Base-by-base conservation (phyloP, 441 rosid species). In the Lagerstroemia fauriei region DNA sequence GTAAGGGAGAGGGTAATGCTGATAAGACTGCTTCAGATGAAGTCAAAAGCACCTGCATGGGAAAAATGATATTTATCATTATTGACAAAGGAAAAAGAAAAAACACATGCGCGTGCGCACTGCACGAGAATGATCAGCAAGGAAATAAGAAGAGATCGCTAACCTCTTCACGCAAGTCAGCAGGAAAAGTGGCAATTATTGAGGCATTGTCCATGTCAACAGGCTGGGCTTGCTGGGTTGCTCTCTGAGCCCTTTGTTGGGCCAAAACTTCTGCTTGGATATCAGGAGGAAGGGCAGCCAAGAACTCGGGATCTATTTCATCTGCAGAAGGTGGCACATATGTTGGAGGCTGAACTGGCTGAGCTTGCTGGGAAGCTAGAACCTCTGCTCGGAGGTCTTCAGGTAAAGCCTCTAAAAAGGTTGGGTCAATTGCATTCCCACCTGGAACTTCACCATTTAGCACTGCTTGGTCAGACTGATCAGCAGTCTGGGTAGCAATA, bases 201-300 rank as follows among this genome's bases (percentile, higher is more conserved):
- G 99, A 95, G 85, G 98, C 98, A 81, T 94, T 97, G 86, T 97
- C 99, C 99, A 97, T 97, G 88, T 97, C 99, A 85, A 94, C 98
- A 76, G 99, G 98, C 83, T 95, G 98, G 80, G 95, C 95, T 87
- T 94, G 98, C 82, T 92, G 98, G 46, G 92, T 93, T 78, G 92
- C 90, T 89, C 98, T 89, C 85, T 95, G 98, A 65, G 94, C 97
- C 87, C 98, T 91, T 88, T 97, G 99, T 83, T 97, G 99, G 80
- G 99, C 98, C 89, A 97, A 89, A 84, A 97, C 99, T 88, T 97
- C 99, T 82, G 98, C 95, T 87, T 95, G 99, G 82, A 97, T 97
- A 85, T 97, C 99, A 61, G 96, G 97, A 27, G 99, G 99, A 83
- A 97, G 95, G 76, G 99, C 98, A 82, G 99, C 98, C 88, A 97